Base-by-base conservation (phyloP, 805 yeast genomes). In the Suhomyces sp. region DNA sequence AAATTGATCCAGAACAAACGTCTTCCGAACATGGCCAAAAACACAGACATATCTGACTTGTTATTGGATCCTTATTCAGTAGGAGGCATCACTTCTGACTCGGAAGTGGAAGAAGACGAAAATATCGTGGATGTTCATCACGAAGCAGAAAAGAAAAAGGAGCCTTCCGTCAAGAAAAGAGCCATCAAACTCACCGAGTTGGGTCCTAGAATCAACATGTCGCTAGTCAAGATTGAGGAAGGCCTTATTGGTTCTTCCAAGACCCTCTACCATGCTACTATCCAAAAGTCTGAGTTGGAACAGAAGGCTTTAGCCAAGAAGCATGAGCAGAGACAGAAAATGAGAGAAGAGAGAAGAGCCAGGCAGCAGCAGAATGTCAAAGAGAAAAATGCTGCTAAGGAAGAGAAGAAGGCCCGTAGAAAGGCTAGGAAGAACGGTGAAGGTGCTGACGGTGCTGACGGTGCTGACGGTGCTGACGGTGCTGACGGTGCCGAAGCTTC, bases 71-170 rank as follows among this genome's bases (percentile, higher is more conserved):
- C 91, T 2, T 88, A 88, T 63, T 85, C 92, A 21, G 83, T 84
- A 35, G 89, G 86, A 33, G 89, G 85, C 1, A 83, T 85, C 64
- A 89, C 97, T 1, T 85, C 94, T 45, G 99, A 93, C 62, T 87
- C 96, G 3, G 99, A 93, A 74, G 84, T 91, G 43, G 98, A 94
- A 62, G 97, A 92, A 54, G 97, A 92, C 58, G 89, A 84, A 22
- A 35, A 35, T 20, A 79, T 86, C 49, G 93, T 89, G 27, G 89
- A 84, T 57, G 76, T 87, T 21, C 62, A 66, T 53, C 57, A 60
- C 43, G 70, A 66, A 13, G 50, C 51, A 17, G 49, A 51, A 17
- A 67, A 48, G 63, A 62, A 53, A 52, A 63, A 54, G 33, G 44
- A 53, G 51, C 44, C 53, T 35, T 41, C 65, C 17, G 70, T 80